These are phyloP conservation scores for Cladorrhinum sp. DNA, from an alignment of 2,329 filamentous ascomycete genomes.

Conservation along the genomic window DNA sequence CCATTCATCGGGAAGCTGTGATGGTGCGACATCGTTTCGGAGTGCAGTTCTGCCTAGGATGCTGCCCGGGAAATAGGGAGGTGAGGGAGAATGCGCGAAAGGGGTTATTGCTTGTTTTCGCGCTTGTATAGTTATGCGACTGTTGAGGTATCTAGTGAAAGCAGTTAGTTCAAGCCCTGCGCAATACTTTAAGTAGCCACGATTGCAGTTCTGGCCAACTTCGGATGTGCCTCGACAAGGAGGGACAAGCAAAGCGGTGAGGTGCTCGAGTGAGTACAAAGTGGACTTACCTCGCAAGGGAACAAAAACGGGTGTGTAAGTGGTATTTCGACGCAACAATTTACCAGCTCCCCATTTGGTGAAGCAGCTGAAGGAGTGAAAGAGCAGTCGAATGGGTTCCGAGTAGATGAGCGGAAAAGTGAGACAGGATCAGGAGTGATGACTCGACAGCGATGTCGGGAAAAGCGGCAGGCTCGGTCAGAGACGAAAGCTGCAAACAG, in stretches of 20 bases:
- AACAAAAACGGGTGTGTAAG: not conserved
- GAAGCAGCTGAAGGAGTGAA: conserved; percentile 5
- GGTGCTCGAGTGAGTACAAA: not conserved
- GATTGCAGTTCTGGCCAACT: not conserved
- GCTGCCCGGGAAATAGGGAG: conserved; percentile 6
- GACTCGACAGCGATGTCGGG: conserved; percentile 7
- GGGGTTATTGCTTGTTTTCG: not conserved
- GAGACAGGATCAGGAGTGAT: not conserved
- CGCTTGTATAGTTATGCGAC: not conserved
- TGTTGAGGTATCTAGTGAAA: not conserved
- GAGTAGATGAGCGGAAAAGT: conserved; percentile 1
- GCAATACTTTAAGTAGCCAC: not conserved
- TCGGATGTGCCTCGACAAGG: not conserved
- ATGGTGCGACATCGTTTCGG: conserved; percentile 51
- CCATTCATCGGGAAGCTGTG: conserved; percentile 53
- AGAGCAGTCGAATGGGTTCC: conserved; percentile 1
- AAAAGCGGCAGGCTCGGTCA: not conserved
- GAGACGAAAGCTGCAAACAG: not conserved
- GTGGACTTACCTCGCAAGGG: conserved; percentile 15
- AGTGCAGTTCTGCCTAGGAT: not conserved
- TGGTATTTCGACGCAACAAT: not conserved
- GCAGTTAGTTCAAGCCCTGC: not conserved
- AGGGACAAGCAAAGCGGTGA: not conserved
- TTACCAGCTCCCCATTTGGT: conserved; percentile 17
- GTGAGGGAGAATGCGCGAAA: not conserved